phyloP scores from a whole-genome alignment of 495 filamentous ascomycete species.

The Aspergillus haitiensis region DNA sequence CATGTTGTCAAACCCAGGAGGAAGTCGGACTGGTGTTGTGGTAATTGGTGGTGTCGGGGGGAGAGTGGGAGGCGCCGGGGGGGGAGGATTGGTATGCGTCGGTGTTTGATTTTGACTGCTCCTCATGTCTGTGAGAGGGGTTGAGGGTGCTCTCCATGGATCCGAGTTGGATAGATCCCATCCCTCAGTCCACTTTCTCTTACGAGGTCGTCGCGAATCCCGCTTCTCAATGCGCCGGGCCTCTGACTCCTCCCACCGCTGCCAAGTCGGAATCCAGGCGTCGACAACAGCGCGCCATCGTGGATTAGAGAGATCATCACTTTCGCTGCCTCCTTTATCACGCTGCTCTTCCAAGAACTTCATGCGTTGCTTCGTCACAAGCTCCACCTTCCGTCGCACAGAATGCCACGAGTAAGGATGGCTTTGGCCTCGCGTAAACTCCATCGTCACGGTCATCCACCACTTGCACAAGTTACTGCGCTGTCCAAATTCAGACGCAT shows the following conservation, averaged over 20 bases:
- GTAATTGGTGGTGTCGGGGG: constrained; percentile 7
- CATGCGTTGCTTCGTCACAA: constrained; percentile 47
- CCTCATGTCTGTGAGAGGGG: constrained; percentile 5
- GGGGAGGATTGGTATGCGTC: neutral
- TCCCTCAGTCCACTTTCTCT: constrained; percentile 28
- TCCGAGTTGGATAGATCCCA: constrained; percentile 18
- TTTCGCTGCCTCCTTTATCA: constrained; percentile 27
- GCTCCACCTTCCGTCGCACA: constrained; percentile 48
- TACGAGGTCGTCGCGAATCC: constrained; percentile 43
- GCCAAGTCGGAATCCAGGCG: constrained; percentile 48
- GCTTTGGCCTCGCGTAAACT: constrained; percentile 42
- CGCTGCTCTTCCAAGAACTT: constrained; percentile 43
- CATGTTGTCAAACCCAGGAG: constrained; percentile 43
- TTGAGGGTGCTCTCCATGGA: constrained; percentile 18
- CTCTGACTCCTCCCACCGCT: constrained; percentile 42
- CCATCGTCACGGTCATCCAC: constrained; percentile 45
- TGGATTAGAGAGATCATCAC: constrained; percentile 40
- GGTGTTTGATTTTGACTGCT: constrained; percentile 4
- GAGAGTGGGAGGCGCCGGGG: constrained; percentile 9
- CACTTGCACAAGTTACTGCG: constrained; percentile 51
- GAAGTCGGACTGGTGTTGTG: constrained; percentile 30
- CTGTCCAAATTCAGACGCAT: constrained; percentile 41
- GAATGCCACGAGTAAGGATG: constrained; percentile 51
- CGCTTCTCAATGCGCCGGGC: constrained; percentile 43
- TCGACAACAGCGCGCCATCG: constrained; percentile 45